Evolutionary conservation across 306 rosid species (phyloP).

Genomic region (Quercus berberidifolia): DNA sequence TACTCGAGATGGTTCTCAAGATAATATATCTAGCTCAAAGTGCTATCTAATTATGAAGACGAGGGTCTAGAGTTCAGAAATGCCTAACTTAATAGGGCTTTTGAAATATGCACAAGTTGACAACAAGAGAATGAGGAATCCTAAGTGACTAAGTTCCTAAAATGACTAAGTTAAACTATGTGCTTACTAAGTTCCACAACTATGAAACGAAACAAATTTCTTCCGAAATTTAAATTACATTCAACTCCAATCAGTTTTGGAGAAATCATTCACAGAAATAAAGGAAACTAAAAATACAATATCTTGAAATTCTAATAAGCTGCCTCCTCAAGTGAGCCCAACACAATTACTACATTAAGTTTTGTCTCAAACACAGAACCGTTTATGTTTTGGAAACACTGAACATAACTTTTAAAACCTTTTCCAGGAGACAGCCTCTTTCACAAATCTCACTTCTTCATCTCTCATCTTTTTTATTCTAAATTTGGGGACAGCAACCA

Average conservation of each 20-base stretch:
- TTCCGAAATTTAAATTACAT: background rate
- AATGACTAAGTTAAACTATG: no score
- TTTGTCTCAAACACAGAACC: background rate
- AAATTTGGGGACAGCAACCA: slow-evolving; percentile 6
- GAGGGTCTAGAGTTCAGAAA: no score
- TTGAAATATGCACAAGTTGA: no score
- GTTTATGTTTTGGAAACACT: background rate
- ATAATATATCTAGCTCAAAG: no score
- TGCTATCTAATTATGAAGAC: no score
- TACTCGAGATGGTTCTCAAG: no score
- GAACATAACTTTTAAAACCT: background rate
- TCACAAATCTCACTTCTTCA: background rate
- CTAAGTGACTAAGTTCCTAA: no score
- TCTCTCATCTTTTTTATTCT: slow-evolving; percentile 1
- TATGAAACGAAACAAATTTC: background rate
- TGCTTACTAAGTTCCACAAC: background rate
- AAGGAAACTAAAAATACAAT: background rate
- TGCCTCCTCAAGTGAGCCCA: background rate
- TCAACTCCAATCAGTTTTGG: background rate
- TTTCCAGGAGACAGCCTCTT: background rate
- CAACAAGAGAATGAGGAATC: no score
- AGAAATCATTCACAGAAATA: background rate
- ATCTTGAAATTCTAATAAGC: background rate
- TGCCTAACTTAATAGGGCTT: no score
- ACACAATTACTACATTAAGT: background rate